Evolutionary conservation across 306 rosid genomes (phyloP), one percentile per base, ranked within the genome.

Genomic region (Ochetophila trinervis): DNA sequence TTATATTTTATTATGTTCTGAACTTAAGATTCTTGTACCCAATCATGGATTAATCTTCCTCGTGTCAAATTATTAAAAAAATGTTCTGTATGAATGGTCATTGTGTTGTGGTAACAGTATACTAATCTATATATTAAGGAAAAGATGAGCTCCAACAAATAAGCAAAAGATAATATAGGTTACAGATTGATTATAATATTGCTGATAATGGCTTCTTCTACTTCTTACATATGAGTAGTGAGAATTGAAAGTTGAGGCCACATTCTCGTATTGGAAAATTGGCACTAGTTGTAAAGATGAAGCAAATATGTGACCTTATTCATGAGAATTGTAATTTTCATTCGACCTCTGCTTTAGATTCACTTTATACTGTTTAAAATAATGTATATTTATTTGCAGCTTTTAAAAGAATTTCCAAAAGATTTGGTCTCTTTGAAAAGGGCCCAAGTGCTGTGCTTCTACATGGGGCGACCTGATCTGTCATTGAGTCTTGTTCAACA

Each of bases 401-500:
- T 83, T 59, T 73, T 93, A 44, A 79, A 84, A 72, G 76, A 74
- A 54, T 93, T 84, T 51, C 98, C 98, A 57, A 89, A 78, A 79
- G 98, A 93, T 81, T 70, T 93, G 71, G 68, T 45, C 48, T 80
- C 98, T 63, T 79, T 89, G 66, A 89, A 89, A 88, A 82, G 96
- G 76, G 97, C 79, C 21, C 97, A 93, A 83, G 22, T 81, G 60
- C 30, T 89, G 47, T 86, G 87, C 84, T 89, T 93, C 81, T 87
- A 79, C 89, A 79, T 73, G 90, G 96, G 84, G 34, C 76, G 71
- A 60, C 81, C 91, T 44, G 91, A 82, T 83, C 74, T 81, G 18
- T 79, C 84, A 16, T 56, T 90, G 59, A 56, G 75, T 67, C 87
- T 93, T 69, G 82, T 78, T 83, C 74, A 84, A 55, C 94, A 87